Evolutionary conservation across 2,329 filamentous ascomycete genomes (phyloP), one percentile per base, ranked within the genome.

Genomic region (Ambrosiella xylebori): DNA sequence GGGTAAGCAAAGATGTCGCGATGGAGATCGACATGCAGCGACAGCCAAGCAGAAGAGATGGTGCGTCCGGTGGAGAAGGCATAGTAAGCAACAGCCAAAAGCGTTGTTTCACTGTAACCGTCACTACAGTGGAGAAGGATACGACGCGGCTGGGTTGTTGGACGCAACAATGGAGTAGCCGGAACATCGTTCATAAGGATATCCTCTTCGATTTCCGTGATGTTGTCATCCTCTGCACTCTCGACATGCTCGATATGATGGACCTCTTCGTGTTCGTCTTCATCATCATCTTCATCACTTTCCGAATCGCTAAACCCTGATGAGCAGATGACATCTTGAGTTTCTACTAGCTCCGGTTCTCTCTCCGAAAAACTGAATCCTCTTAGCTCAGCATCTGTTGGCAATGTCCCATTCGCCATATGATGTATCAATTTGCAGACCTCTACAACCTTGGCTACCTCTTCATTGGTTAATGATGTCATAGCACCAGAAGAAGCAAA

Each of bases 1-100:
- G 87, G 85, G 64, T 97, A 97, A 0, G 93, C 89, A 67, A 98
- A 98, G 72, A 97, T 96, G 67, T 98, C 97, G 61, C 93, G 85
- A 58, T 80, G 76, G 68, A 86, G 88, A 11, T 81, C 77, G 9
- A 82, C 83, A 68, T 98, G 93, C 54, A 98, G 74, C 60, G 81
- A 77, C 8, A 97, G 75, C 90, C 90, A 97, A 7, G 93, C 90
- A 58, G 89, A 81, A 36, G 90, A 85, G 0, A 91, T 79, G 0
- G 90, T 79, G 9, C 82, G 75, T 6, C 88, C 88, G 61, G 93
- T 88, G 57, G 86, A 88, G 69, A 89, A 98, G 77, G 94, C 95
- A 67, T 85, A 88, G 70, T 98, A 98, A 8, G 91, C 88, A 44
- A 98, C 80, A 1, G 81, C 88, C 15, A 98, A 76, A 69, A 98